Evolutionary conservation across 176 grass and related monocot species (phyloP).

Genomic region (Melocanna baccifera): DNA sequence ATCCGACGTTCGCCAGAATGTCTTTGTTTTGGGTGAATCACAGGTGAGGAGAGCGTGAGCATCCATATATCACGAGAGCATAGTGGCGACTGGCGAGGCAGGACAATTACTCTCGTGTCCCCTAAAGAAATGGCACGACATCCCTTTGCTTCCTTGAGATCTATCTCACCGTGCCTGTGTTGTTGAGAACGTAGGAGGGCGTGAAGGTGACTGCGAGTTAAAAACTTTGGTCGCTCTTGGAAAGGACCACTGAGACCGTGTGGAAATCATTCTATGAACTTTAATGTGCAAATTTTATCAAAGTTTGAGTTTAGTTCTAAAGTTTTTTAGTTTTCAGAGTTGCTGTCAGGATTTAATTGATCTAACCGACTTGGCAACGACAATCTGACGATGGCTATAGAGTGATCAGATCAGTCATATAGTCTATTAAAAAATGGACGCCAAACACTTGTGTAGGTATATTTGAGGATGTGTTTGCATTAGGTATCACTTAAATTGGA

Average conservation of each 20-base stretch:
- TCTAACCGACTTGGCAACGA: too few relatives aligned
- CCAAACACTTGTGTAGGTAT: too few relatives aligned
- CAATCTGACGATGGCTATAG: too few relatives aligned
- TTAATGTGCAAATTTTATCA: too few relatives aligned
- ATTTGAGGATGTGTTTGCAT: too few relatives aligned
- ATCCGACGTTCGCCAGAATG: not conserved
- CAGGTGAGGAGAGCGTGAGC: not conserved
- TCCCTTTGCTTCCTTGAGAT: not conserved
- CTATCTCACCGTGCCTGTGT: not conserved
- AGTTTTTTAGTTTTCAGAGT: too few relatives aligned
- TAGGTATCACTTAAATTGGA: too few relatives aligned
- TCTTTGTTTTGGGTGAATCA: not conserved
- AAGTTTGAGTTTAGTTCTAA: too few relatives aligned
- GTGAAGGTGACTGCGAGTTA: not conserved
- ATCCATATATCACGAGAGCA: not conserved
- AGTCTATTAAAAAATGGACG: too few relatives aligned
- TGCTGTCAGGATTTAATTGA: too few relatives aligned
- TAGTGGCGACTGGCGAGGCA: not conserved
- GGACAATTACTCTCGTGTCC: not conserved
- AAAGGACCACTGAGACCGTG: not conserved
- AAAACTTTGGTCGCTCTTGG: not conserved
- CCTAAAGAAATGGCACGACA: slow-evolving; percentile 34
- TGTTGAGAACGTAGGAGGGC: not conserved
- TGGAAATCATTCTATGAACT: too few relatives aligned
- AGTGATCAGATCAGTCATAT: too few relatives aligned